Conservation (phyloP, 805 yeast genomes). For the Candida quercuum region DNA sequence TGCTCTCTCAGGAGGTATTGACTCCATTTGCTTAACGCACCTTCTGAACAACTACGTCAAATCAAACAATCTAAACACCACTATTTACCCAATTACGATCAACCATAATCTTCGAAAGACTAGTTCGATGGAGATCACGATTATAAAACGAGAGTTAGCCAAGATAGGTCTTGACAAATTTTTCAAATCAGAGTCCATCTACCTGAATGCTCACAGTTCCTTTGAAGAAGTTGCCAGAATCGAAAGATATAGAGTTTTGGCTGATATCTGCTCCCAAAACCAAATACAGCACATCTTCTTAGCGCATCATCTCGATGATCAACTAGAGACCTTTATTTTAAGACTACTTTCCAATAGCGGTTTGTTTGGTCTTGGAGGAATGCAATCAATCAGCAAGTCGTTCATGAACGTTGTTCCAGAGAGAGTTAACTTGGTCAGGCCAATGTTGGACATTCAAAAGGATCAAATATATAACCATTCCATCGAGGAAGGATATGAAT, state of each 20-base stretch:
- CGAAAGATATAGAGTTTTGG: conserved; percentile 43
- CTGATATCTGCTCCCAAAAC: conserved; percentile 31
- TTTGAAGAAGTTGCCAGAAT: conserved; percentile 59
- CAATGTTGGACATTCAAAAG: conserved; percentile 46
- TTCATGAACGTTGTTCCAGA: conserved; percentile 10
- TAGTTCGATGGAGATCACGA: conserved; percentile 18
- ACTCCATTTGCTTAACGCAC: conserved; percentile 65
- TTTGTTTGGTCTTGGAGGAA: conserved; percentile 56
- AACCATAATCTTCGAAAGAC: conserved; percentile 54
- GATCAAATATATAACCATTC: conserved; percentile 42
- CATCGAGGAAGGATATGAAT: conserved; percentile 29
- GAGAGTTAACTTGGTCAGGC: conserved; percentile 37
- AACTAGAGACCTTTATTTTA: conserved; percentile 61
- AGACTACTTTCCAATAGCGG: conserved; percentile 43
- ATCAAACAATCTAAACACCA: conserved; percentile 23
- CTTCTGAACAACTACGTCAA: conserved; percentile 36
- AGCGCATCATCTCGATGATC: conserved; percentile 73
- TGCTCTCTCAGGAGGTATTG: conserved; percentile 80
- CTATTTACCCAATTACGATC: conserved; percentile 53
- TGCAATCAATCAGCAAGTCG: conserved; percentile 27
- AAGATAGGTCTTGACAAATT: conserved; percentile 23
- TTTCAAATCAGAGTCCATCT: conserved; percentile 26
- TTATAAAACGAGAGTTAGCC: conserved; percentile 15
- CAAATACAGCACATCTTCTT: conserved; percentile 37
- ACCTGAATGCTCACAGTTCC: conserved; percentile 22